phyloP scores from a whole-genome alignment of 2,329 filamentous ascomycete species.

The Neofusicoccum kwambonambiense region DNA sequence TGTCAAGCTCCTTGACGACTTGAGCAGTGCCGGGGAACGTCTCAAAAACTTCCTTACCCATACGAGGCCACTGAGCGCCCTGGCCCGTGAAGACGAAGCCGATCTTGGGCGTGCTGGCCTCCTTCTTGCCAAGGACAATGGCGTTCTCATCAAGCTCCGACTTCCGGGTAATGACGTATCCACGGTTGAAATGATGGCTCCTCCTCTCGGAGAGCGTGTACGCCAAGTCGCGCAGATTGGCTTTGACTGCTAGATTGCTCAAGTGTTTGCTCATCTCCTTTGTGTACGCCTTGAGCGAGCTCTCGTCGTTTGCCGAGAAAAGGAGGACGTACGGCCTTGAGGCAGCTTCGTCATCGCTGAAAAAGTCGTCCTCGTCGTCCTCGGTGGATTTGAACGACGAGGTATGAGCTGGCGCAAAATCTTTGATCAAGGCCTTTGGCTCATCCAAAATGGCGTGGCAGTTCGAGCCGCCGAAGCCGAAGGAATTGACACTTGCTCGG shows the following conservation, averaged over 20 bases:
- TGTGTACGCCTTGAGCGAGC: constrained; percentile 7
- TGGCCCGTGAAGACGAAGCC: constrained; percentile 42
- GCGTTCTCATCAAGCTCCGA: neutral
- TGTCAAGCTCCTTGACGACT: constrained; percentile 13
- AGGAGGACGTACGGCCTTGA: neutral
- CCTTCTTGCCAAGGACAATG: constrained; percentile 4
- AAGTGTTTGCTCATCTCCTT: constrained; percentile 16
- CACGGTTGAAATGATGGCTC: constrained; percentile 1
- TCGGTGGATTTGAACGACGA: constrained; percentile 14
- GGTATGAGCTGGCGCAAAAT: neutral
- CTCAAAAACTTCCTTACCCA: constrained; percentile 28
- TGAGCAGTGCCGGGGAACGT: neutral
- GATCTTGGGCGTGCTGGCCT: constrained; percentile 20
- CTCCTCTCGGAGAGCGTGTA: constrained; percentile 15
- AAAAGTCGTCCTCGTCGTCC: neutral
- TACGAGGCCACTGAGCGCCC: constrained; percentile 37
- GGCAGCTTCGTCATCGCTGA: constrained; percentile 11
- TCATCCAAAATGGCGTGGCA: constrained; percentile 28
- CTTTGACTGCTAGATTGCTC: constrained; percentile 16
- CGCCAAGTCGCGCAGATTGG: constrained; percentile 1
- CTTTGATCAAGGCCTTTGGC: neutral
- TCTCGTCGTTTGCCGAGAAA: constrained; percentile 20
- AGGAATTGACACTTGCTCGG: constrained; percentile 26
- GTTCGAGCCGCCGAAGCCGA: constrained; percentile 29
- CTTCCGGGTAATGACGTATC: neutral